Conservation (phyloP, 1,139 yeast species). For the Blastobotrys illinoisensis region DNA sequence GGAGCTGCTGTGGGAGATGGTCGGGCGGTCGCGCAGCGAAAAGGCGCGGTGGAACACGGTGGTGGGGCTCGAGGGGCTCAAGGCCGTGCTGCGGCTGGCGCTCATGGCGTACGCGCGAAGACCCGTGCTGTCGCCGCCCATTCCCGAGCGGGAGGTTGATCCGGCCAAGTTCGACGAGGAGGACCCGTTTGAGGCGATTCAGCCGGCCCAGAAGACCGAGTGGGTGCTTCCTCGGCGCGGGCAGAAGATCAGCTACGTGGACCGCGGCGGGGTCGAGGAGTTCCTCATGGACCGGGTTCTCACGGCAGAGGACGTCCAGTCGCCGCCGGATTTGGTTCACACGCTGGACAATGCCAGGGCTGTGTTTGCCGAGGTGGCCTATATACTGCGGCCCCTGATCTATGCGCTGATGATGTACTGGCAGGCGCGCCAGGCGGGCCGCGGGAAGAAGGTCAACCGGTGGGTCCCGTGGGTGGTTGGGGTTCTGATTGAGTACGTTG, state of each 20-base stretch:
- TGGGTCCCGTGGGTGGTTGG: conserved; percentile 42
- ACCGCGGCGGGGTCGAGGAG: conserved; percentile 13
- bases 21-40: conserved; percentile 29
- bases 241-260: conserved; percentile 7
- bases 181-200: conserved; percentile 1
- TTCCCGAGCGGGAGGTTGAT: conserved; percentile 36
- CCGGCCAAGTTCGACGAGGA: conserved; percentile 14
- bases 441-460: conserved; percentile 17
- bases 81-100: conserved; percentile 32
- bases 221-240: conserved; percentile 35
- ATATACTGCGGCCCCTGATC: conserved; percentile 36
- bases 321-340: conserved; percentile 31
- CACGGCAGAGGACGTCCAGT: conserved; percentile 32
- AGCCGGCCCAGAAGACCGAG: conserved; percentile 1
- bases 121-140: conserved; percentile 31
- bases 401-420: conserved; percentile 32
- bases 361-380: conserved; percentile 31
- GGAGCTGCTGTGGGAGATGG: conserved; percentile 38
- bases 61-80: conserved; percentile 31
- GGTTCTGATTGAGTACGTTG: conserved; percentile 31
- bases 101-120: conserved; percentile 28
- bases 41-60: conserved; percentile 31
- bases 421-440: conserved; percentile 33
- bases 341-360: conserved; percentile 23
- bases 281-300: conserved; percentile 29